phyloP scores from a whole-genome alignment of 139 green algal genomes.

The Chlamydomonas eustigma region DNA sequence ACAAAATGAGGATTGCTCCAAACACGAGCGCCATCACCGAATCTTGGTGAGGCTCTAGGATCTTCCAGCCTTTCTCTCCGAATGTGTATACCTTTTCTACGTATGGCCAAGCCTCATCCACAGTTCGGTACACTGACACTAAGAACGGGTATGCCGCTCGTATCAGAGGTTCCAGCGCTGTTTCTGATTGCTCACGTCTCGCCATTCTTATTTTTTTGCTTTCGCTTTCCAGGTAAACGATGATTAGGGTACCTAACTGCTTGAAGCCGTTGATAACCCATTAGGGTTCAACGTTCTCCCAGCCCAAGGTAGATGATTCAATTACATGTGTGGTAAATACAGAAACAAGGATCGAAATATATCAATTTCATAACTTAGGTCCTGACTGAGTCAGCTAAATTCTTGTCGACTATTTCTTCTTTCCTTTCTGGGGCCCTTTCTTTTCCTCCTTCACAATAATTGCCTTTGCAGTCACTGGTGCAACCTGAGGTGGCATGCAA shows the following conservation, averaged over 20 bases:
- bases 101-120: neutral
- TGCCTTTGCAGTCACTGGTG: constrained; percentile 9
- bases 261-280: too few species aligned
- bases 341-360: too few species aligned
- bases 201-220: too few species aligned
- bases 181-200: neutral
- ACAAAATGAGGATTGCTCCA: constrained; percentile 3
- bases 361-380: too few species aligned
- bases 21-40: neutral
- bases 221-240: too few species aligned
- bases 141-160: neutral
- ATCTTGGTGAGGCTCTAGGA: neutral
- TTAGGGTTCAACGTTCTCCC: too few species aligned
- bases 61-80: neutral
- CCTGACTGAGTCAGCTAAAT: too few species aligned
- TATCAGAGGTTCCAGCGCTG: neutral
- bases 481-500: too few species aligned
- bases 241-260: too few species aligned
- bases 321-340: too few species aligned
- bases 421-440: neutral
- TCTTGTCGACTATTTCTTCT: constrained; percentile 3
- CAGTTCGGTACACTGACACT: neutral
- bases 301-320: too few species aligned
- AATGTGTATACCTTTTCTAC: neutral
- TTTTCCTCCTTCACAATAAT: constrained; percentile 7